Base-by-base conservation (phyloP, 208 protist species). In the Wallacemonas sp. region DNA sequence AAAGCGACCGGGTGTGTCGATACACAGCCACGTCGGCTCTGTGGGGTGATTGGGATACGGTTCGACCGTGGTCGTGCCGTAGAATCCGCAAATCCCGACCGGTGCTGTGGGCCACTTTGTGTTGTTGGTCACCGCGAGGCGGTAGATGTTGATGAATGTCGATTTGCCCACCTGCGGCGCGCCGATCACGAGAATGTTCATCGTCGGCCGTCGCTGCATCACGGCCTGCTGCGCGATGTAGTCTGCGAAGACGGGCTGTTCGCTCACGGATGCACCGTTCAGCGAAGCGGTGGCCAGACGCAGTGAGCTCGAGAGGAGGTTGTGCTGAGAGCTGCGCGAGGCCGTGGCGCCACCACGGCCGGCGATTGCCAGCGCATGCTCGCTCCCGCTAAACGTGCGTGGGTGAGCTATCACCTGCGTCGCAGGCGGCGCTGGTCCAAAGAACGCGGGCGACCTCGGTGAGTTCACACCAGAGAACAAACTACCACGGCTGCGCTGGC, bases 131-230 rank as follows among this genome's bases (percentile, higher is more conserved):
- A 90, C 78, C 2, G 78, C 76, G 1, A 78, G 73, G 4, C 89
- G 78, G 47, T 87, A 92, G 29, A 70, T 67, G 65, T 95, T 95
- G 62, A 95, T 80, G 33, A 95, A 85, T 16, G 76, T 80, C 12
- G 85, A 92, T 49, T 95, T 95, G 19, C 89, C 89, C 46, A 86
- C 83, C 65, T 91, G 85, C 43, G 84, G 89, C 1, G 75, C 71
- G 4, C 89, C 89, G 41, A 95, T 30, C 9, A 95, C 78, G n/a
- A 95, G 74, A 11, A 95, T 68, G 72, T 86, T 83, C 81, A 87
- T 85, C 6, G 72, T 81, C 19, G 67, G 70, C 16, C 43, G 19
- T 23, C 36, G 39, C 26, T 29, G 33, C 47, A 65, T 61, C 0
- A 52, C 27, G 0, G 39, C 8, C 24, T 36, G 52, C 30, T 58